Evolutionary conservation across 1,284 basidiomycete species (phyloP), one percentile per base, ranked within the genome.

Genomic region (Irpex rosettiformis): DNA sequence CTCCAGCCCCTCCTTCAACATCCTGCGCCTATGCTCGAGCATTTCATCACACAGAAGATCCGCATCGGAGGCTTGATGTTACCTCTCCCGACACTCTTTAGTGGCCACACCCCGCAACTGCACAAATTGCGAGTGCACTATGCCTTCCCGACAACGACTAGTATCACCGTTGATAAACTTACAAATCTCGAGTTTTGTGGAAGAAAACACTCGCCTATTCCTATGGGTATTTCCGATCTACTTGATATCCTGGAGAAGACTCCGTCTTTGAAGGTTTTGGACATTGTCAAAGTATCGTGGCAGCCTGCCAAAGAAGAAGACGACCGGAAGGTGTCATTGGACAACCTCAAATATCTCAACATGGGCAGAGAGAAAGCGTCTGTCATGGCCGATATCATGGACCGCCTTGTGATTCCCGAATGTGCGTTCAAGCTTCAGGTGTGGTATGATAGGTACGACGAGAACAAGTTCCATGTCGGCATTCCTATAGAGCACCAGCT

Each of bases 401-500:
- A 64, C 48, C 66, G 65, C 43, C 62, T 71, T 59, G 60, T 64
- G 51, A 45, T 67, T 11, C 69, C 70, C 21, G 65, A 69, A 51
- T 69, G 67, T 60, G 63, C 69, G 24, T 59, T 69, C 13, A 63
- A 65, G 43, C 61, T 70, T 29, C 61, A 61, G 57, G 66, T 70
- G 8, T 69, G 64, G 66, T 60, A 69, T 16, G 68, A 70, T 58
- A 61, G 67, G 24, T 63, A 66, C 61, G 68, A 66, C 52, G 67
- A 70, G 58, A 67, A 66, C 58, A 66, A 64, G 48, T 70, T 69
- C 63, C 60, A 62, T 47, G 67, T 70, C 48, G 70, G 70, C 29
- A 59, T 71, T 1, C 69, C 70, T 0, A 57, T 65, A 3, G 67
- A 68, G 3, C 61, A 65, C 25, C 59, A 61, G 53, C 64, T 70